Percentiles rank a stretch among this genome's conserved stretches.
phyloP scores from a whole-genome alignment of 164 flowering plant species.

The Tetrastigma voinierianum region DNA sequence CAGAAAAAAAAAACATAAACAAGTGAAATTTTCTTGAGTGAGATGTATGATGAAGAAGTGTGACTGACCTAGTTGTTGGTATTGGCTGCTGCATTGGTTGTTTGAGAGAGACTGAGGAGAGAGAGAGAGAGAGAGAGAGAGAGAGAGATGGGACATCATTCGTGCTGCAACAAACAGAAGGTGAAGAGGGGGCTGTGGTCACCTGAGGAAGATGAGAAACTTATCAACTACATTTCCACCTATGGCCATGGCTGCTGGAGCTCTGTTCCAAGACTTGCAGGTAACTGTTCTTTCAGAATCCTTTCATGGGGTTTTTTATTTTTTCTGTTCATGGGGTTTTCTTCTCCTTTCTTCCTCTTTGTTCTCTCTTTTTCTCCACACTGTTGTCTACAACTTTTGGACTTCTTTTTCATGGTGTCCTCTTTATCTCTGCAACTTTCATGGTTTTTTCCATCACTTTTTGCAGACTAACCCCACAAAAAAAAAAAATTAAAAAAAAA shows the following conservation, averaged over 20 bases:
- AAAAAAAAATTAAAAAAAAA: too few species aligned
- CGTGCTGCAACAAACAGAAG: conserved; percentile 88
- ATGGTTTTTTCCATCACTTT: too few species aligned
- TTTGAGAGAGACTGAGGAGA: not conserved
- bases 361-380: too few species aligned
- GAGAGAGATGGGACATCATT: conserved; percentile 71
- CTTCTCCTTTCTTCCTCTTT: too few species aligned
- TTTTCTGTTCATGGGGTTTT: too few species aligned
- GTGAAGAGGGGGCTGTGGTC: conserved; percentile 91
- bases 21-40: too few species aligned
- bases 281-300: conserved; percentile 19
- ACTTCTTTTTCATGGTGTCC: too few species aligned
- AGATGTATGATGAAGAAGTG: conserved; percentile 1
- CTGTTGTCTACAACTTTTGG: too few species aligned
- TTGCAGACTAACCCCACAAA: too few species aligned
- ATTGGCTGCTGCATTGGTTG: conserved; percentile 10
- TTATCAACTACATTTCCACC: conserved; percentile 70
- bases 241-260: conserved; percentile 93
- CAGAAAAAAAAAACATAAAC: too few species aligned
- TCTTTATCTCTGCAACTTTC: too few species aligned
- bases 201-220: conserved; percentile 92
- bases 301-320: not conserved
- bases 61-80: not conserved
- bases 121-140: conserved; percentile 18
- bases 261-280: conserved; percentile 80